A percentile compares a stretch with the other conserved stretches of the same genome.
phyloP scores from a whole-genome alignment of 2,329 filamentous ascomycete species.

The Coleophoma cylindrospora region DNA sequence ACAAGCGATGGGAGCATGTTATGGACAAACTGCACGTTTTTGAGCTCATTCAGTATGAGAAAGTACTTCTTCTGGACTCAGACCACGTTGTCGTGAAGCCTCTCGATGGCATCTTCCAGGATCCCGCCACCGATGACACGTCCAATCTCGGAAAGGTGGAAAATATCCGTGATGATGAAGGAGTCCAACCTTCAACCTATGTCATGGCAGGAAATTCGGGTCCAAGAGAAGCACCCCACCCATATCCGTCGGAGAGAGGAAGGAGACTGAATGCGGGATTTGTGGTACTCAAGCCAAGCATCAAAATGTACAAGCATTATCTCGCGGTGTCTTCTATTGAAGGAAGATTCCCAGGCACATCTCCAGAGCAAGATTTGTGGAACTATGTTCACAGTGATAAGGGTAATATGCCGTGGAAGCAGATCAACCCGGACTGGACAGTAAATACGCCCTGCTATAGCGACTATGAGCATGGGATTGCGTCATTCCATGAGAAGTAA shows the following conservation, averaged over 20 bases:
- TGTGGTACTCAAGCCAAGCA: conserved; percentile 33
- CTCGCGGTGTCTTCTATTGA: conserved; percentile 28
- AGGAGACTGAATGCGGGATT: conserved; percentile 34
- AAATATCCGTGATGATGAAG: conserved; percentile 22
- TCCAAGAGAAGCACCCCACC: conserved; percentile 30
- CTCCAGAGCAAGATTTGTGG: conserved; percentile 36
- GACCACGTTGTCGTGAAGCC: conserved; percentile 26
- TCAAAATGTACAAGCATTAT: conserved; percentile 32
- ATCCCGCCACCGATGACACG: conserved; percentile 12
- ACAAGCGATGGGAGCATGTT: conserved; percentile 20
- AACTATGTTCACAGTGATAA: conserved; percentile 36
- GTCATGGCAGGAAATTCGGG: conserved; percentile 28
- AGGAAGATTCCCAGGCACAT: conserved; percentile 31
- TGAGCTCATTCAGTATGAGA: conserved; percentile 27
- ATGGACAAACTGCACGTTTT: conserved; percentile 30
- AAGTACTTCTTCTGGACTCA: conserved; percentile 29
- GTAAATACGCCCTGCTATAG: conserved; percentile 26
- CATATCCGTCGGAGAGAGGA: conserved; percentile 29
- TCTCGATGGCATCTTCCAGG: conserved; percentile 29
- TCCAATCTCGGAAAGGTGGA: conserved; percentile 6
- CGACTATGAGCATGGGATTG: background rate
- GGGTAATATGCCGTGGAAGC: conserved; percentile 37
- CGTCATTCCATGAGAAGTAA: background rate
- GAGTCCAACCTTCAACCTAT: conserved; percentile 23
- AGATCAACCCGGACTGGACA: conserved; percentile 33